Base-by-base conservation (phyloP, 257 asterid species). In the Capsicum chinense region DNA sequence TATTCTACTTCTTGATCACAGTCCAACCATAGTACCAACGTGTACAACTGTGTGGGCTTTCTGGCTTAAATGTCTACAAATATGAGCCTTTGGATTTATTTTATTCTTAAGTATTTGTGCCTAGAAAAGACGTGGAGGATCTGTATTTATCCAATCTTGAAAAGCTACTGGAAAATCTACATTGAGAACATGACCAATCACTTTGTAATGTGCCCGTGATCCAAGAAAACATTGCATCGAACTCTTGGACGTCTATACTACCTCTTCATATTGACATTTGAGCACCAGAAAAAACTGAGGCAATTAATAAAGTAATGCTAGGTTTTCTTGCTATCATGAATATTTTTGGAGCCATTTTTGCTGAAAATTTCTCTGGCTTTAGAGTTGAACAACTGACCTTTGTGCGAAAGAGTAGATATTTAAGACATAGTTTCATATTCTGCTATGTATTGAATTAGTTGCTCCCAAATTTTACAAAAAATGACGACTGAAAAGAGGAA, bases 1-100 rank as follows among this genome's bases (percentile, higher is more conserved):
- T 93, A 93, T 92, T 95, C 98, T 88, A 98, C 98, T 88, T 95
- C 98, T 47, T 98, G 98, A 54, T 95, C 98, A 85, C 98, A 95
- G 88, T 95, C 98, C 92, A 95, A 86, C 98, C 98, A 95, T 88
- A 95, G 84, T 52, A 92, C 97, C 79, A 86, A 85, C 93, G 92
- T 78, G 89, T 91, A 86, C 97, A 95, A 84, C 96, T 97, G 85
- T 93, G 33, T 26, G 96, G 86, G 93, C 94, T 89, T 93, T 98
- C 88, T 92, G 98, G 89, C 92, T 92, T 88, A 95, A 85, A 91
- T 95, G 98, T 94, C 98, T 92, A 90, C 94, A 88, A 67, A 95
- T 90, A 85, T 95, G 97, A 83, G 97, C 98, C 94, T 92, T 93
- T 63, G 98, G 96, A 44, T 88, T 93, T 3, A 97, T 86, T 83